Conservation (phyloP, 1,284 basidiomycete species). For the Thelephora terrestris region DNA sequence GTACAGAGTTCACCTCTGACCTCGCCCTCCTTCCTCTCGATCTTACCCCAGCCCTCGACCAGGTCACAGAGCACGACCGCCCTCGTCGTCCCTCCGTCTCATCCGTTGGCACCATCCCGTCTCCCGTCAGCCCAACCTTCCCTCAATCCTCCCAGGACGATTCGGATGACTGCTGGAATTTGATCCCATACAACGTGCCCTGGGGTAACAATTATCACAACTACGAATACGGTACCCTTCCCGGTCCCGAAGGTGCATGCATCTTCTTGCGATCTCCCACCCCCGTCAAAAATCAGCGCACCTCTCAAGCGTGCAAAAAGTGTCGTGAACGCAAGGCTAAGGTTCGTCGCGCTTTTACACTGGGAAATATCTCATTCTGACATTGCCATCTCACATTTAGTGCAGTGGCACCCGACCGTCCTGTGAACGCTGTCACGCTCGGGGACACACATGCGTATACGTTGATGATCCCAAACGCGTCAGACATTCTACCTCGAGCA, state of each 20-base stretch:
- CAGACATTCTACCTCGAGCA: neutral
- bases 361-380: neutral
- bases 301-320: conserved; percentile 32
- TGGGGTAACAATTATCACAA: conserved; percentile 31
- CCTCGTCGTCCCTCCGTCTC: conserved; percentile 7
- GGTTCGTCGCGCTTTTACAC: conserved; percentile 17
- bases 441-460: conserved; percentile 31
- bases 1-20: neutral
- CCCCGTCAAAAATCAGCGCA: conserved; percentile 30
- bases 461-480: conserved; percentile 19
- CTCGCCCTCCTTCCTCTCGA: conserved; percentile 7
- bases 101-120: conserved; percentile 8
- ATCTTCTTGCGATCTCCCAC: conserved; percentile 33
- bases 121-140: conserved; percentile 9
- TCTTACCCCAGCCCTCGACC: conserved; percentile 5
- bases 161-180: conserved; percentile 28
- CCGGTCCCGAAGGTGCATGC: conserved; percentile 30
- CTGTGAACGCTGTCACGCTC: conserved; percentile 28
- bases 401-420: conserved; percentile 32
- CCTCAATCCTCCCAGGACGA: conserved; percentile 11
- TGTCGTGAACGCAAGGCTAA: conserved; percentile 38
- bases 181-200: conserved; percentile 32
- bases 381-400: conserved; percentile 14
- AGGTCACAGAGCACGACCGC: neutral
- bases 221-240: conserved; percentile 28